These are phyloP conservation scores for Pseudogymnoascus sp. DNA, from an alignment of 2,329 filamentous ascomycete genomes.

Conservation along the genomic window DNA sequence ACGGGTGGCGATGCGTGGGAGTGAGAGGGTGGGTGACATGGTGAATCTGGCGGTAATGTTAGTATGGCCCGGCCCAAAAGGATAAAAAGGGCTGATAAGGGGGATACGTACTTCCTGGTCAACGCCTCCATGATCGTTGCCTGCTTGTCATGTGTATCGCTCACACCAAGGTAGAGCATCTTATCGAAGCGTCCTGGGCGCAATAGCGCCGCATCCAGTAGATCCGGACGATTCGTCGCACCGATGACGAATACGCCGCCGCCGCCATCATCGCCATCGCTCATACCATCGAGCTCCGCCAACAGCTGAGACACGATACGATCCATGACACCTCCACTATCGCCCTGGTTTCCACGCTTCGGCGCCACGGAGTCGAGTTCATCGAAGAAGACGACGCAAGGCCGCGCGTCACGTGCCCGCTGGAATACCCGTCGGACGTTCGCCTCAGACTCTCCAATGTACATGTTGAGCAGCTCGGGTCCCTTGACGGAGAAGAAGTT, in stretches of 20 bases:
- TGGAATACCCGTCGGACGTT: conserved; percentile 88
- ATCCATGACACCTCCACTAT: conserved; percentile 97
- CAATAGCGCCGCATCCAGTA: conserved; percentile 82
- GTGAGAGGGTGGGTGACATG: conserved; percentile 69
- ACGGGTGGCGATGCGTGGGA: conserved; percentile 62
- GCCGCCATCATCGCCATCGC: conserved; percentile 70
- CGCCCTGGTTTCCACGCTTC: conserved; percentile 93
- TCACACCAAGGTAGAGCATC: conserved; percentile 95
- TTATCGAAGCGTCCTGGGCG: conserved; percentile 93
- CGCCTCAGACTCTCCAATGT: conserved; percentile 88
- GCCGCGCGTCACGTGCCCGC: conserved; percentile 72
- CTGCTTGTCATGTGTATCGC: conserved; percentile 95
- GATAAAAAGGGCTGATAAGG: neutral
- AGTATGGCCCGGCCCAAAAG: conserved; percentile 8
- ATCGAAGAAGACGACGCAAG: conserved; percentile 90
- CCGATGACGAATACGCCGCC: conserved; percentile 95
- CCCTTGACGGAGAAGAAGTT: conserved; percentile 95
- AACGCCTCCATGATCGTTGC: conserved; percentile 87
- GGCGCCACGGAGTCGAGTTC: conserved; percentile 90
- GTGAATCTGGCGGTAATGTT: conserved; percentile 60
- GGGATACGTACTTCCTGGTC: conserved; percentile 72
- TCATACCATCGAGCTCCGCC: conserved; percentile 96
- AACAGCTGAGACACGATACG: conserved; percentile 91
- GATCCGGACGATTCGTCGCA: conserved; percentile 87
- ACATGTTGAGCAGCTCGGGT: conserved; percentile 89